Base-by-base conservation (phyloP, 352 stramenopile species). In the Nothophytophthora sp. region DNA sequence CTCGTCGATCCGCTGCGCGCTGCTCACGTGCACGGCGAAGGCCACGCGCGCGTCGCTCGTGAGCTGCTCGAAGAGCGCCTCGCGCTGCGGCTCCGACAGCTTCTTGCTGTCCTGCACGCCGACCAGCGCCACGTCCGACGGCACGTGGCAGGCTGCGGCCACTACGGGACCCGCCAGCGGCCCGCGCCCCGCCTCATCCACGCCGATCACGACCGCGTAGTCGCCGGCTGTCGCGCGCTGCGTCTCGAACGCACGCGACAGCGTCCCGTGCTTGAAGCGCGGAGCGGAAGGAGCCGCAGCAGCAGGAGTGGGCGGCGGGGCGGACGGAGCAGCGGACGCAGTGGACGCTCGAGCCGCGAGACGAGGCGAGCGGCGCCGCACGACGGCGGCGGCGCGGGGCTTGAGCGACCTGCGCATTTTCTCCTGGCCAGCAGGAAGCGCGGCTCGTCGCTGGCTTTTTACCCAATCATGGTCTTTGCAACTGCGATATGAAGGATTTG, bases 141-240 rank as follows among this genome's bases (percentile, higher is more conserved):
- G 81, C 16, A 94, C 68, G 35, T 81, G 75, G 40, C 81, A 94
- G 22, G 81, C 84, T 0, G 76, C 85, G 1, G 81, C 86, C 12
- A 95, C 86, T 5, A 96, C 86, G 8, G 85, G 96, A 23, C 96
- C 97, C 9, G 95, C 96, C 16, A 99, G 67, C 13, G 96, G 96
- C 11, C 97, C 97, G 36, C 97, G 76, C 4, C 97, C 97, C 6
- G 96, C 97, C 68, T 99, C 96, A 70, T 99, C 96, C 29, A 98
- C 93, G 48, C 96, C 96, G 18, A 98, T 90, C 8, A 98, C 82
- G 41, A 52, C 75, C 42, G 64, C 60, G 59, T 82, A 90, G 25
- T 79, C 82, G 36, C 73, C 68, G 19, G 70, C 56, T n/a, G n/a
- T n/a, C 33, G 76, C 28, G 50, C 81, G 87, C 24, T 58, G 40